Percentiles rank a stretch among this genome's conserved stretches.
phyloP scores from a whole-genome alignment of 2,329 filamentous ascomycete genomes.

The Aspergillus puulaauensis region DNA sequence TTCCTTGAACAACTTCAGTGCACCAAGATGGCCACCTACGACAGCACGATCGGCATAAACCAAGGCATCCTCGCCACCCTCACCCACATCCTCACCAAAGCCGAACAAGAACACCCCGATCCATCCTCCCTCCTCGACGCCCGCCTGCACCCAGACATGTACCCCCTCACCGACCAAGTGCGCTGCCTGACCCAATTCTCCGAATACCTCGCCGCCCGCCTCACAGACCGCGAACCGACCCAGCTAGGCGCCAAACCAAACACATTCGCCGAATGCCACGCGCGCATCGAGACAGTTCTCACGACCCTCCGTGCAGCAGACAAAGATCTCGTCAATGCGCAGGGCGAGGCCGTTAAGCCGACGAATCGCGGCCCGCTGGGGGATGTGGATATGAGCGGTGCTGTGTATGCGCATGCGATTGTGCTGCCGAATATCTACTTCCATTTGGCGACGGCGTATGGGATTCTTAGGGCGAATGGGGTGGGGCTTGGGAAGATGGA shows the following conservation, averaged over 20 bases:
- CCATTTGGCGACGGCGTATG: slow-evolving; percentile 23
- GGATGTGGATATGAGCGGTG: slow-evolving; percentile 7
- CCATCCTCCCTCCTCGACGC: slow-evolving; percentile 16
- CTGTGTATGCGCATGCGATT: slow-evolving; percentile 17
- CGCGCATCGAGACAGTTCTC: slow-evolving; percentile 25
- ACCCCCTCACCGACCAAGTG: slow-evolving; percentile 24
- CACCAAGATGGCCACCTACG: slow-evolving; percentile 18
- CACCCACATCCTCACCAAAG: slow-evolving; percentile 29
- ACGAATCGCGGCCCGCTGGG: slow-evolving; percentile 15
- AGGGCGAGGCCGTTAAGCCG: slow-evolving; percentile 13
- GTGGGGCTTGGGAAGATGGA: slow-evolving; percentile 20
- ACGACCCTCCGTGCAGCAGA: slow-evolving; percentile 20
- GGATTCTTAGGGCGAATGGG: slow-evolving; percentile 20
- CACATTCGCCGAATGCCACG: slow-evolving; percentile 23
- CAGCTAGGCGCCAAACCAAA: slow-evolving; percentile 17
- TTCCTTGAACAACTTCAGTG: too few species aligned
- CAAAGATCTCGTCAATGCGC: slow-evolving; percentile 27
- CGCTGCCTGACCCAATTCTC: slow-evolving; percentile 26
- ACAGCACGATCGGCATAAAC: slow-evolving; percentile 25
- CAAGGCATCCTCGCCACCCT: slow-evolving; percentile 25
- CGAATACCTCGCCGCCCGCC: slow-evolving; percentile 24
- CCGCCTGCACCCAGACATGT: slow-evolving; percentile 23
- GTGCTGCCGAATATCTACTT: slow-evolving; percentile 26
- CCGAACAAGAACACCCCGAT: slow-evolving; percentile 15
- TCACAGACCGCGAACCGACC: slow-evolving; percentile 24